A percentile compares a stretch with the other conserved stretches of the same genome.
phyloP scores from a whole-genome alignment of 2,329 filamentous ascomycete genomes.

The Phoma sp. region DNA sequence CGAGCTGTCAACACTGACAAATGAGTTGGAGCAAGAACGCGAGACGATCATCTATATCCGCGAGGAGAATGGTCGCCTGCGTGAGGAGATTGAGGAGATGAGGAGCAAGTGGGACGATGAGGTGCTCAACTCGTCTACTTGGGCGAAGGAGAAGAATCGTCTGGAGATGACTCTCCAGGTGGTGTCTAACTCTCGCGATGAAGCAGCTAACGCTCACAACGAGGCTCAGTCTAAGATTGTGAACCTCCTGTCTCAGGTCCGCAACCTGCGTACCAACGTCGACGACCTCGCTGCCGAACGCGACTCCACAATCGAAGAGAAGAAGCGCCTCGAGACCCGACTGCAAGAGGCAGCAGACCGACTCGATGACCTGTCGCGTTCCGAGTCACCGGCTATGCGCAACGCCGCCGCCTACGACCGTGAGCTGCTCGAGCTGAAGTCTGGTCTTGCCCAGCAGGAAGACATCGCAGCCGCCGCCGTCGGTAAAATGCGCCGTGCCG shows the following conservation, averaged over 20 bases:
- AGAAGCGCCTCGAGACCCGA: constrained; percentile 84
- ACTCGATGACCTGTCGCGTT: constrained; percentile 84
- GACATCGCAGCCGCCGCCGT: constrained; percentile 90
- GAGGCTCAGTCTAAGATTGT: constrained; percentile 95
- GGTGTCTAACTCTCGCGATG: constrained; percentile 88
- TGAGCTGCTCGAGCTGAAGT: constrained; percentile 88
- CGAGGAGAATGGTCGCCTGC: constrained; percentile 82
- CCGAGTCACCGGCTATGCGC: constrained; percentile 85
- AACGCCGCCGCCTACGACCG: constrained; percentile 89
- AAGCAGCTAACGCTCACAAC: constrained; percentile 91
- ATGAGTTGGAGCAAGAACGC: constrained; percentile 91
- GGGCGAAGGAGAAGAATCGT: constrained; percentile 96
- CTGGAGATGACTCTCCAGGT: constrained; percentile 90
- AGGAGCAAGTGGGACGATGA: constrained; percentile 98
- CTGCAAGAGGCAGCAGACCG: constrained; percentile 87
- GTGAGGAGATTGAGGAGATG: constrained; percentile 95
- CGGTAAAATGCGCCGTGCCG: constrained; percentile 95
- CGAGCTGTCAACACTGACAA: constrained; percentile 86
- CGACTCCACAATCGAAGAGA: constrained; percentile 85
- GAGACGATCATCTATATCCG: constrained; percentile 87
- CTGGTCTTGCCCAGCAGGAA: constrained; percentile 87
- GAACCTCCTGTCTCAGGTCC: constrained; percentile 86
- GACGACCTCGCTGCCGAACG: constrained; percentile 88
- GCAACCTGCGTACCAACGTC: constrained; percentile 79
- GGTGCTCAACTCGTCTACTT: constrained; percentile 95